Base-by-base conservation (phyloP, 208 protist species). In the Phytomonas sp. region DNA sequence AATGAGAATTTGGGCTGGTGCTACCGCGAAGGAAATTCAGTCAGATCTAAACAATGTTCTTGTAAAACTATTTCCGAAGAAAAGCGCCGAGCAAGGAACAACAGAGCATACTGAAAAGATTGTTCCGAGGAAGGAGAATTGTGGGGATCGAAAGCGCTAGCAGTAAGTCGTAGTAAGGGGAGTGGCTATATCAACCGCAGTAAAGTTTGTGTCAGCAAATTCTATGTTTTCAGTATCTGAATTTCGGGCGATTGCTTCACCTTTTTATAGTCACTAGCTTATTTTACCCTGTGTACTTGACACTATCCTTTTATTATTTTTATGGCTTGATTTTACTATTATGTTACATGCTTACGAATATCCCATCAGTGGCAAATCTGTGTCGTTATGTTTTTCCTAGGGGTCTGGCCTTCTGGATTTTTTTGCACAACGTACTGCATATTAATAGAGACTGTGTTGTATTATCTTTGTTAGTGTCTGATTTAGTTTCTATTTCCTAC, bases 1-100 rank as follows among this genome's bases (percentile, higher is more conserved):
- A 67, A 61, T 81, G 11, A 79, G 76, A 4, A 34, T 92, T 13
- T 94, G 84, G 84, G 53, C 73, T 30, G 75, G 79, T 56, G 86
- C 82, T 8, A 75, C 81, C 3, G 81, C 76, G 28, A 68, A 71
- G 29, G 89, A 92, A 70, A 72, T 90, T 0, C 79, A 70, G 17
- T 70, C 75, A 11, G 88, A 94, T 73, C 51, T 86, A 32, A 73
- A 74, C 8, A 69, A 20, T 64, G 23, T 64, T 34, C 3, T 34
- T 15, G 31, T 6, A 40, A 64, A 64, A 40, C 3, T 64, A 40
- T 43, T 43, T 4, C 3, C 13, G 32, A 64, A 64, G 23, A 40
- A 40, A 2, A 15, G 23, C 3, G 13, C 13, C 13, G 13, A 17
- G 13, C 9, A 51, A 51, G 40, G 13, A 17, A 20, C 7, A 4